phyloP scores from a whole-genome alignment of 805 yeast species.

The Cyberlindnera xishuangbannaensis region DNA sequence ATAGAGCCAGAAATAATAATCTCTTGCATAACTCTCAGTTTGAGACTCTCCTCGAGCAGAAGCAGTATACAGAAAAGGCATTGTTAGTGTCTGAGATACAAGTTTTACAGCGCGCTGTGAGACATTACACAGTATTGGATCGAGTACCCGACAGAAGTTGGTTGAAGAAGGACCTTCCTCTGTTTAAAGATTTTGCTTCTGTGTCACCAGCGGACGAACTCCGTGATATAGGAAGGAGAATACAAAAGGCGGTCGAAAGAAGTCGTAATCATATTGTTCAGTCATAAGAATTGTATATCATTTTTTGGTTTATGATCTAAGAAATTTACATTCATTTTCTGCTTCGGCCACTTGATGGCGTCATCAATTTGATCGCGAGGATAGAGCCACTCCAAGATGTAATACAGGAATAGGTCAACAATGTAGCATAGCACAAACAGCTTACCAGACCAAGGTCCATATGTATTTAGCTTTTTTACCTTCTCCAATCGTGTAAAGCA shows the following conservation, averaged over 20 bases:
- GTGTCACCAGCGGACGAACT: slow-evolving; percentile 14
- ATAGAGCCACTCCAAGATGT: slow-evolving; percentile 60
- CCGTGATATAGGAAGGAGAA: slow-evolving; percentile 16
- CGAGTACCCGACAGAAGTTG: slow-evolving; percentile 4
- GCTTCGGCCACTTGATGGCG: slow-evolving; percentile 73
- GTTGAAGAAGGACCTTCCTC: slow-evolving; percentile 11
- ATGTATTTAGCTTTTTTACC: slow-evolving; percentile 56
- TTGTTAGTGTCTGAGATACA: slow-evolving; percentile 41
- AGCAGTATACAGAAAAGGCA: slow-evolving; percentile 28
- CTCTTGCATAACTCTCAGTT: slow-evolving; percentile 27
- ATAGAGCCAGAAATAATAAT: slow-evolving; percentile 23
- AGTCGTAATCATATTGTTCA: too few relatives aligned
- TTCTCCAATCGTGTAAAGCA: slow-evolving; percentile 40
- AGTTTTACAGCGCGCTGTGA: slow-evolving; percentile 31
- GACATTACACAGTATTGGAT: slow-evolving; percentile 3
- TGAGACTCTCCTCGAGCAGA: slow-evolving; percentile 30
- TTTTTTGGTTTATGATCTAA: too few relatives aligned
- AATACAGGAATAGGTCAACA: slow-evolving; percentile 65
- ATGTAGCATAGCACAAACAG: slow-evolving; percentile 75
- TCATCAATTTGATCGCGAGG: slow-evolving; percentile 68
- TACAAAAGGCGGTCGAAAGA: slow-evolving; percentile 10
- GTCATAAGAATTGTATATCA: too few relatives aligned
- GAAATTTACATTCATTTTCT: too few relatives aligned
- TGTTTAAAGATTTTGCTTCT: slow-evolving; percentile 4
- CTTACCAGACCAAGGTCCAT: slow-evolving; percentile 84